Evolutionary conservation across 169 alveolate genomes (phyloP).

Genomic region (Cryptosporidium andersoni): DNA sequence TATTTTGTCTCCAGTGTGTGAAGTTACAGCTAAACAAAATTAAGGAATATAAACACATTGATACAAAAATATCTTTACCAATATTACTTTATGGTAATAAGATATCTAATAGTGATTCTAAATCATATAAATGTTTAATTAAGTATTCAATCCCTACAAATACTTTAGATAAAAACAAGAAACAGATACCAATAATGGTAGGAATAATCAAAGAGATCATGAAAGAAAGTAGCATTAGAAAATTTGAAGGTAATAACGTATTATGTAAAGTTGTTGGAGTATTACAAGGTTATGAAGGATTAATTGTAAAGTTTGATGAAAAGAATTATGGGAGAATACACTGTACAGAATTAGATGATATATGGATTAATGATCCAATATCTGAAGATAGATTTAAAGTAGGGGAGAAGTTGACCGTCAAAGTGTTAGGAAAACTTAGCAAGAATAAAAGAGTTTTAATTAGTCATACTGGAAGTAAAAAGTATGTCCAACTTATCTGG

Average conservation of each 20-base stretch:
- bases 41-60: too few relatives aligned
- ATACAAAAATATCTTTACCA: too few relatives aligned
- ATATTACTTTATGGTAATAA: too few relatives aligned
- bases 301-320: slow-evolving; percentile 24
- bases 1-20: too few relatives aligned
- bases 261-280: slow-evolving; percentile 30
- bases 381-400: slow-evolving; percentile 13
- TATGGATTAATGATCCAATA: slow-evolving; percentile 16
- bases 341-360: slow-evolving; percentile 48
- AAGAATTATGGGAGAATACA: slow-evolving; percentile 57
- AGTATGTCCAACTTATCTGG: slow-evolving; percentile 15
- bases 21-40: too few relatives aligned
- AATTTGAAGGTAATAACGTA: neutral
- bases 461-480: neutral
- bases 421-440: neutral
- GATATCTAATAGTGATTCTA: too few relatives aligned
- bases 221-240: neutral
- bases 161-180: too few relatives aligned
- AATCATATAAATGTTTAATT: too few relatives aligned
- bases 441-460: slow-evolving; percentile 7
- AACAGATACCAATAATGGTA: too few relatives aligned
- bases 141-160: too few relatives aligned
- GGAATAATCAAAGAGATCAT: neutral
- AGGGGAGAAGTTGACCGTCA: slow-evolving; percentile 14
- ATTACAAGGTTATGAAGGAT: slow-evolving; percentile 33